Base-by-base conservation (phyloP, 176 grass and related monocot species). In the Avena atlantica region DNA sequence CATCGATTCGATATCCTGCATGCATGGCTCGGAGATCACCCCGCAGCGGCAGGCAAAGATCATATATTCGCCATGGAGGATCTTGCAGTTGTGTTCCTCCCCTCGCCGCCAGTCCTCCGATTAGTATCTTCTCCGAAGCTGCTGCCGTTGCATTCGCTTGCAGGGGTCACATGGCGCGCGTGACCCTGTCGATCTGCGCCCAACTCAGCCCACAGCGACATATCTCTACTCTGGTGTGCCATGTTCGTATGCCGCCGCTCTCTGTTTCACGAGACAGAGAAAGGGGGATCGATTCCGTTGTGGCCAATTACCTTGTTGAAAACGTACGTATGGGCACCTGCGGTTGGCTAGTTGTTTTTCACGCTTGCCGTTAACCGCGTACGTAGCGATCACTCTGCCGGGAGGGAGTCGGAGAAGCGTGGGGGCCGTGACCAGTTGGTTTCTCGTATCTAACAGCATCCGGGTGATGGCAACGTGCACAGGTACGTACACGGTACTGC, bases 401-500 rank as follows among this genome's bases (percentile, higher is more conserved):
- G 62, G 64, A 70, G 31, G 71, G 64, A 70, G 44, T 67, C 53
- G 76, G 57, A 62, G 75, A 82, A 29, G 62, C 56, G 77, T 34
- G 25, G 15, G 82, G 82, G 55, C 29, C 82, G 68, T 60, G 55
- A 77, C 73, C 60, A 79, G 79, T 80, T 78, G 1, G 82, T 80
- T 87, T 61, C 79, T 79, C 67, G 76, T 74, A 86, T 83, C 84
- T n/a, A 61, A 15, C 29, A 75, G 66, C 83, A 89, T 89, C 84
- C 13, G 24, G n/a, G 14, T 55, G 91, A 92, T 84, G 83, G 90
- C 79, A 67, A 83, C 86, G 9, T 36, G 9, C 17, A 24, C 3
- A 64, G 12, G 45, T 48, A 37, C 6, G 78, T 63, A 71, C 59
- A 81, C 61, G 15, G 77, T 47, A 31, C 55, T 9, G 47, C 48